Evolutionary conservation across 495 filamentous ascomycete species (phyloP), one percentile per base, ranked within the genome.

Genomic region (Coniosporium apollinis): DNA sequence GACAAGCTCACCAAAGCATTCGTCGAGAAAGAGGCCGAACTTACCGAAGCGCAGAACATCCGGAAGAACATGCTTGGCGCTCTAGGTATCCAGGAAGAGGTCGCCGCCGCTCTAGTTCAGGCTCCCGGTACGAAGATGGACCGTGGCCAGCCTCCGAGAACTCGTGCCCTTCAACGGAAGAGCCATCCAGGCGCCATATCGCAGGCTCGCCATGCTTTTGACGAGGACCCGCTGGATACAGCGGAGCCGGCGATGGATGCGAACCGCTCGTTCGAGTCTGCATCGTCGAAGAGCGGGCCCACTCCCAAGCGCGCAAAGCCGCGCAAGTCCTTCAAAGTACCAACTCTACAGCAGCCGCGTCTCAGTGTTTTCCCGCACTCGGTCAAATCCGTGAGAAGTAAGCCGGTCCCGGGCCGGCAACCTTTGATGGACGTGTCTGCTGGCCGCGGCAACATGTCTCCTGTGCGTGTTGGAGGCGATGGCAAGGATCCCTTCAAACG

Each of bases 271-370:
- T 50, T 51, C 34, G 43, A 22, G 2, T 54, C 52, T 5, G 46
- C 11, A 8, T 32, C 30, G 11, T 47, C 51, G 8, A 38, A 22
- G 17, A 48, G 36, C 37, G 53, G 47, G 14, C 43, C 47, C 8
- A 56, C 52, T 10, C 48, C 48, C 1, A 59, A 59, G 32, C 50
- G 55, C 4, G 13, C 42, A 8, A 51, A 46, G 28, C 37, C 46
- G n/a, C 28, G 46, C 10, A 36, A 37, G 17, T 38, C 46, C 7
- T 43, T 43, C 33, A 41, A 42, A 20, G 36, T 29, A 6, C 35
- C 35, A n/a, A n/a, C 28, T 9, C 38, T 40, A 19, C 20, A 37
- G 13, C 6, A 5, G 4, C 30, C 18, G 6, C 9, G 25, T 10
- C 14, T n/a, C 8, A 17, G 28, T 6, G 11, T 5, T 3, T 3